These are phyloP conservation scores for Colletotrichum destructivum DNA, from an alignment of 2,329 filamentous ascomycete genomes.

Conservation along the genomic window DNA sequence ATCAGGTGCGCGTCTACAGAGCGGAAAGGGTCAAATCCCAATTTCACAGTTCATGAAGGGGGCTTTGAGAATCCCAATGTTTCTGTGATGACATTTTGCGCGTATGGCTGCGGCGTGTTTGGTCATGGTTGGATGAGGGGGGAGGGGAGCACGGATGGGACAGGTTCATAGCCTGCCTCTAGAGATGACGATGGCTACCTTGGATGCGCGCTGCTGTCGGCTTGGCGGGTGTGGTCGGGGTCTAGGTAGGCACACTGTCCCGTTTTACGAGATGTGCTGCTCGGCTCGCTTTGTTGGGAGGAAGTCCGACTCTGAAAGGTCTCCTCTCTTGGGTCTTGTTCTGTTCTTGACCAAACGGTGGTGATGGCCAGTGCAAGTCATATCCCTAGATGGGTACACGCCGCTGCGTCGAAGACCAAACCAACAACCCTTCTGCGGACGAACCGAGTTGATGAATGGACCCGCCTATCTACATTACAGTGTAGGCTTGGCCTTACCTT, in stretches of 20 bases:
- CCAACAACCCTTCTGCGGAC: too few species aligned
- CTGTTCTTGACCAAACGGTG: not conserved
- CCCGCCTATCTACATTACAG: not conserved
- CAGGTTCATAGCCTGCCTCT: conserved; percentile 1
- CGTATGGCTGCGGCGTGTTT: not conserved
- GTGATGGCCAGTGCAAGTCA: not conserved
- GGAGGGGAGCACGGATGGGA: not conserved
- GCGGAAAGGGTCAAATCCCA: not conserved
- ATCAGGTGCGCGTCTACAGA: not conserved
- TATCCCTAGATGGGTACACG: too few species aligned
- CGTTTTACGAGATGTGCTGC: not conserved
- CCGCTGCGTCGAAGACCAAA: too few species aligned
- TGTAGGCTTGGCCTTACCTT: too few species aligned
- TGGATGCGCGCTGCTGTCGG: not conserved
- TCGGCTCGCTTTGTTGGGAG: not conserved
- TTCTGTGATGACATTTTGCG: not conserved
- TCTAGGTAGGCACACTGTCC: not conserved
- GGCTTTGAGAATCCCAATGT: conserved; percentile 4
- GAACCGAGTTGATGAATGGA: not conserved
- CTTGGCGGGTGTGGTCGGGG: not conserved
- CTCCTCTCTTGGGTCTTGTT: not conserved
- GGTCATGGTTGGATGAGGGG: not conserved
- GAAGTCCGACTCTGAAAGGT: not conserved
- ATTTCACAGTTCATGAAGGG: too few species aligned
- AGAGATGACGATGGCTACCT: not conserved